Base-by-base conservation (phyloP, 2,329 filamentous ascomycete species). In the Talaromyces sp. region DNA sequence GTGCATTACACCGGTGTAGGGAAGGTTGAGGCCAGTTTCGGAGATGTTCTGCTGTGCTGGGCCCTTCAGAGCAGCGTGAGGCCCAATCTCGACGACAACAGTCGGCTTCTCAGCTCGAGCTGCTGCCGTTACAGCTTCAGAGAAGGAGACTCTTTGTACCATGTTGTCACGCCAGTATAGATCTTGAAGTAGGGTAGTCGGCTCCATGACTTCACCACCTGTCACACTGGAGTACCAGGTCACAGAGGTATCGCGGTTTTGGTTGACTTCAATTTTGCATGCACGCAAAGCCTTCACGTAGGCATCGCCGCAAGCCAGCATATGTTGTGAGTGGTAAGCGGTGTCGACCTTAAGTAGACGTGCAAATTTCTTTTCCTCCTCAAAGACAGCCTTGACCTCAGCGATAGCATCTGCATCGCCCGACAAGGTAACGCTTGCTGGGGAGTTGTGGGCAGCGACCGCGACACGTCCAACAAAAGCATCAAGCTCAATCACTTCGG, bases 291-390 rank as follows among this genome's bases (percentile, higher is more conserved):
- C n/a, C n/a, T n/a, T n/a, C n/a, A n/a, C n/a, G n/a, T 73, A 71
- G 8, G 56, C 36, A 20, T 54, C 51, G 2, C 62, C 62, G 36
- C 41, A 43, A 30, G 41, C 5, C 22, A 20, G 2, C 70, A 75
- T 74, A 41, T 76, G 72, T 16, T 66, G 63, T 1, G 72, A 73
- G 52, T 78, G 75, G 42, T 76, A 78, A 0, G 76, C 75, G 10
- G 32, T 67, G 27, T 74, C 68, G 2, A 77, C 72, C 37, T 67
- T 62, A 0, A 80, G 67, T 9, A 60, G 55, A 0, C 72, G 63
- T 2, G 64, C 67, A 52, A 79, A 79, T 4, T 67, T 63, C 2
- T 64, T 55, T n/a, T 70, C 54, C 2, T 64, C 55, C 0, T 70
- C 56, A 0, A 79, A 51, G 0, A 64, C 48, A 0, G 56, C 44